A percentile compares a stretch with the other conserved stretches of the same genome.
These are phyloP conservation scores for Mucor plumbeus DNA, from an alignment of 371 early-diverging fungal genomes.

Conservation along the genomic window DNA sequence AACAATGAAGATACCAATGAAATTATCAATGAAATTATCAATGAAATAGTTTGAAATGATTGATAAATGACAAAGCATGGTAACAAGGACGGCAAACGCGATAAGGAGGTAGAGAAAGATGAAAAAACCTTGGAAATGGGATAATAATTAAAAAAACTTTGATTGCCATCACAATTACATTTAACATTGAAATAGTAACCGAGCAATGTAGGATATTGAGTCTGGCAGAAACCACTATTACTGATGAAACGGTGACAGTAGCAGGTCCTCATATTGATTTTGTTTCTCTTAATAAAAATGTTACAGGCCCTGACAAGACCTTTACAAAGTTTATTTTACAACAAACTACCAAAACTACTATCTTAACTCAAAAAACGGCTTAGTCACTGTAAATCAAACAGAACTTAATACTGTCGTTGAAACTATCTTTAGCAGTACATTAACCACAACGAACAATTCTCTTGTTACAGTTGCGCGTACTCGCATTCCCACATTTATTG, in stretches of 20 bases:
- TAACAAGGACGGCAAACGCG: too few species aligned
- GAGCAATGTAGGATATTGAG: neutral
- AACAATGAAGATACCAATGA: neutral
- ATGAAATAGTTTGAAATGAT: too few species aligned
- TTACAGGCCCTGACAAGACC: neutral
- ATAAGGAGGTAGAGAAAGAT: too few species aligned
- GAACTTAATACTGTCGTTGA: neutral
- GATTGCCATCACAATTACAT: neutral
- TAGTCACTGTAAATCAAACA: constrained; percentile 1
- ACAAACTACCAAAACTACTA: neutral
- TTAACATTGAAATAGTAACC: neutral
- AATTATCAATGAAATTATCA: neutral
- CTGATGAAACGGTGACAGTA: neutral
- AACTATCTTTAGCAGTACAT: neutral
- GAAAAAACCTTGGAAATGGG: neutral
- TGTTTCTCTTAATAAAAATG: neutral
- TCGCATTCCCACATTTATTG: neutral
- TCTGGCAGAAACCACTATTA: neutral
- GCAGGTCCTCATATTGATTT: neutral
- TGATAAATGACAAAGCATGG: too few species aligned
- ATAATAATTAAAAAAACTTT: neutral
- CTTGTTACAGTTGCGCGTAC: neutral
- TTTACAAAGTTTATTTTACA: neutral
- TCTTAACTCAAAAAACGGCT: neutral
- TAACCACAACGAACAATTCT: neutral